These are phyloP conservation scores for Mycena belliarum DNA, from an alignment of 768 basidiomycete species.

Conservation along the genomic window DNA sequence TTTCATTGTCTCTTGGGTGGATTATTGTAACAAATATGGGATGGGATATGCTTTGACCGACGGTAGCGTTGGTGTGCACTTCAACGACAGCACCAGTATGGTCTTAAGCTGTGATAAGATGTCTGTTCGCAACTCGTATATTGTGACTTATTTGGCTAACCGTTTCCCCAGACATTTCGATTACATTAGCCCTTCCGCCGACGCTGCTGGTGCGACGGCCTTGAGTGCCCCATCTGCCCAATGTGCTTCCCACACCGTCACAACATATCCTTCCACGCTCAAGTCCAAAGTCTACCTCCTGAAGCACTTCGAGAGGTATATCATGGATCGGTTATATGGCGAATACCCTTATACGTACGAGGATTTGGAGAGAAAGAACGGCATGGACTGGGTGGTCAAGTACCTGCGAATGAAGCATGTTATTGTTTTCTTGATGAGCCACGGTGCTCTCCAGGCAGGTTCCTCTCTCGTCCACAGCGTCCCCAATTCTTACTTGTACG, in stretches of 20 bases:
- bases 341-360: constrained; percentile 83
- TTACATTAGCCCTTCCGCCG: constrained; percentile 57
- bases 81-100: constrained; percentile 91
- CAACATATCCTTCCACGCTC: constrained; percentile 76
- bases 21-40: constrained; percentile 99
- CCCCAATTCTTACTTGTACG: constrained; percentile 8
- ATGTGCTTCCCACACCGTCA: constrained; percentile 58
- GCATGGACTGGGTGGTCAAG: constrained; percentile 95
- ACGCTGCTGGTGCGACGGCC: constrained; percentile 45
- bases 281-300: constrained; percentile 90
- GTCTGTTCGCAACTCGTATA: constrained; percentile 48
- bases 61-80: constrained; percentile 92
- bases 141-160: not conserved
- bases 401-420: constrained; percentile 97
- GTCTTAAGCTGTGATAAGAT: constrained; percentile 84
- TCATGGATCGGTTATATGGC: constrained; percentile 86
- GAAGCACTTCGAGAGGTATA: constrained; percentile 93
- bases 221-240: constrained; percentile 70
- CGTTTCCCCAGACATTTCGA: constrained; percentile 75
- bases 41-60: constrained; percentile 98
- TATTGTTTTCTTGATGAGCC: constrained; percentile 94
- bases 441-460: constrained; percentile 90
- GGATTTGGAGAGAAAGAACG: constrained; percentile 65
- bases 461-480: constrained; percentile 1
- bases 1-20: constrained; percentile 98